Evolutionary conservation across 257 asterid species (phyloP).

Genomic region (Gentiana macrophylla): DNA sequence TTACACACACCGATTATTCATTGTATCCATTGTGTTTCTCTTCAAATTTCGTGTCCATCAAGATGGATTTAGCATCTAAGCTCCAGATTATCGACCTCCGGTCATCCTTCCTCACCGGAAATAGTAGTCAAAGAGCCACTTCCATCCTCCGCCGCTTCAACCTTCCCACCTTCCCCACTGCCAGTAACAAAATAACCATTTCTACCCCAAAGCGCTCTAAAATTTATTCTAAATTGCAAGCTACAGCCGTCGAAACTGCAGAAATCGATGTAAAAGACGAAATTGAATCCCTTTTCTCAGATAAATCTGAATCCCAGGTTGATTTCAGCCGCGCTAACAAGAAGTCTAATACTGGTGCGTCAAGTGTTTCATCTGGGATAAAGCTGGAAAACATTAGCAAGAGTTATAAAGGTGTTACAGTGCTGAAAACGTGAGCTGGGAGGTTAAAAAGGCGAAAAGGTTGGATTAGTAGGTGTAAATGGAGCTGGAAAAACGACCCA

Average conservation of each 20-base stretch:
- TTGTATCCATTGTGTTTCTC: neutral
- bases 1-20: constrained; percentile 7
- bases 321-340: constrained; percentile 34
- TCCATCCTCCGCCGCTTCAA: constrained; percentile 33
- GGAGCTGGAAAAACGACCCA: constrained; percentile 99
- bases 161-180: constrained; percentile 21
- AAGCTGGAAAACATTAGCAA: constrained; percentile 76
- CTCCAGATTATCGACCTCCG: constrained; percentile 41
- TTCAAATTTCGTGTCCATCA: constrained; percentile 2
- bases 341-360: constrained; percentile 51
- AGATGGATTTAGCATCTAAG: constrained; percentile 50
- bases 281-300: constrained; percentile 62
- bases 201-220: constrained; percentile 23
- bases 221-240: constrained; percentile 37
- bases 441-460: constrained; percentile 92
- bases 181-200: constrained; percentile 14
- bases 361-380: constrained; percentile 80
- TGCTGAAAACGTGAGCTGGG: constrained; percentile 88
- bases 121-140: constrained; percentile 20
- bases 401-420: constrained; percentile 73
- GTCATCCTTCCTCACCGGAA: constrained; percentile 49
- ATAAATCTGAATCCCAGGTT: constrained; percentile 18
- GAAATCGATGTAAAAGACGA: constrained; percentile 49
- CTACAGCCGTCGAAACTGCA: constrained; percentile 58
- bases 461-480: constrained; percentile 90